Base-by-base conservation (phyloP, 1,284 basidiomycete species). In the Erythrobasidium hasegawianum region DNA sequence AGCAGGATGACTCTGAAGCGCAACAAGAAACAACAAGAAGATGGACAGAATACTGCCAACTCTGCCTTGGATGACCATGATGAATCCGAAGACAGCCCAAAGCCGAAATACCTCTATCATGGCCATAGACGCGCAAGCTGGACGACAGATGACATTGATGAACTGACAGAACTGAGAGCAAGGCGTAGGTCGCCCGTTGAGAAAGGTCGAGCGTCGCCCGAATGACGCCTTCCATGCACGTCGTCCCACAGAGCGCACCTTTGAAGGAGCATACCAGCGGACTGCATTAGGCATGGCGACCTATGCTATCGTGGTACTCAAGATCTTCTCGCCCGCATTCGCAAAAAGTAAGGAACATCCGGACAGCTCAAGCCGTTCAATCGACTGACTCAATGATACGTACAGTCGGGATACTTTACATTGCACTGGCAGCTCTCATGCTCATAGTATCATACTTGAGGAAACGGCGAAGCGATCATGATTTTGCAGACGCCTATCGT, bases 271-370 rank as follows among this genome's bases (percentile, higher is more conserved):
- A 24, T 91, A 90, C 74, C 81, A 81, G 33, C 83, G 89, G 27
- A 87, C 85, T 0, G 88, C 88, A 0, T 80, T 92, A 9, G 84
- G 84, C 18, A 84, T 85, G 71, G 80, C 91, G 1, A 86, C 87
- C 0, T 90, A 88, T 73, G 82, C 87, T 4, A 76, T 89, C 64
- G 83, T 87, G 0, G 83, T 90, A 61, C 79, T 91, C 2, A 84
- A 87, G 57, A 81, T 92, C 16, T 92, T 91, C 72, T 86, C 89
- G 73, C 74, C 74, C 40, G 78, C 83, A 16, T 90, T 89, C 76
- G 85, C 85, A 74, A 79, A 80, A 72, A 87, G 88, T 87, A 72
- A 20, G n/a, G 70, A 66, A 10, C n/a, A 18, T 33, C 33, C 16
- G 14, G 22, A 3, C 52, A 24, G n/a, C 11, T 24, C 33, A 71